Evolutionary conservation across 1,284 basidiomycete species (phyloP).

Genomic region (Moesziomyces sp.): DNA sequence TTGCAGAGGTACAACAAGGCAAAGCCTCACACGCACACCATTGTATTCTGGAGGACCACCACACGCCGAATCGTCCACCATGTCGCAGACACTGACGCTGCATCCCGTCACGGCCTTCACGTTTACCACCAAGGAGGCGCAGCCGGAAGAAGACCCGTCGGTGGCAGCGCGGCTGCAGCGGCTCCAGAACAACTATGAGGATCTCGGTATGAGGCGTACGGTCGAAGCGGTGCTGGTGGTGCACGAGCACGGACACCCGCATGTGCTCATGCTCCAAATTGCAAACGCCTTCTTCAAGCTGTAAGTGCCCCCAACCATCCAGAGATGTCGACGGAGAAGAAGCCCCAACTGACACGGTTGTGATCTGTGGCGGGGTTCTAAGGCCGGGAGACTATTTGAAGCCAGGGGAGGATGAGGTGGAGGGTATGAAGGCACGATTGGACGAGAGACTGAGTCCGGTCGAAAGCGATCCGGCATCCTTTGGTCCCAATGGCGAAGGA

Average conservation of each 20-base stretch:
- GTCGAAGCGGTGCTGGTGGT: slow-evolving; percentile 97
- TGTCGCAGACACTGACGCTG: slow-evolving; percentile 56
- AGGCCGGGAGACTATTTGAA: slow-evolving; percentile 98
- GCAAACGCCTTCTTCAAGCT: slow-evolving; percentile 99
- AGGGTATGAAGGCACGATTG: slow-evolving; percentile 85
- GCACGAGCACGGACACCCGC: slow-evolving; percentile 74
- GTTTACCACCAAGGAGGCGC: slow-evolving; percentile 91
- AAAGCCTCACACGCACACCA: no score
- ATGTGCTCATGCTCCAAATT: slow-evolving; percentile 96
- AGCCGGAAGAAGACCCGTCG: slow-evolving; percentile 95
- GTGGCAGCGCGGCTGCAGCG: slow-evolving; percentile 73
- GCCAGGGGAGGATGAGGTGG: slow-evolving; percentile 90
- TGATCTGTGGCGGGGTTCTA: background rate
- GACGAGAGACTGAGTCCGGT: slow-evolving; percentile 75
- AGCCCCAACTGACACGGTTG: background rate
- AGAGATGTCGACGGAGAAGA: no score
- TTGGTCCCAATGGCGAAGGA: slow-evolving; percentile 68
- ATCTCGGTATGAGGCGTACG: slow-evolving; percentile 89
- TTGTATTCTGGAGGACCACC: no score
- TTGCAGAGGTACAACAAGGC: no score
- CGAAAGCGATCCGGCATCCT: slow-evolving; percentile 51
- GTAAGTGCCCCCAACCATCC: slow-evolving; percentile 70
- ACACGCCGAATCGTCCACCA: slow-evolving; percentile 6
- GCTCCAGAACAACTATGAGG: slow-evolving; percentile 90
- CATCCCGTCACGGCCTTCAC: slow-evolving; percentile 89